Conservation (phyloP, 2,329 filamentous ascomycete species). For the Paraconiothyrium brasiliense region DNA sequence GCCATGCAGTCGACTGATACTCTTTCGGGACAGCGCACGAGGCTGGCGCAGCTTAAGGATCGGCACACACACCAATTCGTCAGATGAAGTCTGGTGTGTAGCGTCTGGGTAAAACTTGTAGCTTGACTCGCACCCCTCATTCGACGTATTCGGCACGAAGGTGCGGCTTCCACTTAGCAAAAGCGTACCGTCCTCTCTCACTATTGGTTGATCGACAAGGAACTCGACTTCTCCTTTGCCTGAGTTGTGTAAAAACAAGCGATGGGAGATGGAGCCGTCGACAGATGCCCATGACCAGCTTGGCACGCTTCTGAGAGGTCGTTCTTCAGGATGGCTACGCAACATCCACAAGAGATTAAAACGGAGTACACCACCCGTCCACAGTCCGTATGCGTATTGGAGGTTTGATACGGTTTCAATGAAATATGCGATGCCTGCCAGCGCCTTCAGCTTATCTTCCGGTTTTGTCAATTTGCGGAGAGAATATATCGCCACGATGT, state of each 20-base stretch:
- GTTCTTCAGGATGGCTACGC: background rate
- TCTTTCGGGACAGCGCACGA: background rate
- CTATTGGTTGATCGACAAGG: background rate
- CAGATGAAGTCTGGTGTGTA: background rate
- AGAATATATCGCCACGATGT: background rate
- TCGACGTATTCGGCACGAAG: background rate
- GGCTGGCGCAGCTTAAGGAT: background rate
- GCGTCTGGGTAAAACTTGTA: background rate
- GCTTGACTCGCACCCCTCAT: background rate
- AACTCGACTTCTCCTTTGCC: background rate
- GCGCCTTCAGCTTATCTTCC: background rate
- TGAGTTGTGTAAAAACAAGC: background rate
- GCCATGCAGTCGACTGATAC: background rate
- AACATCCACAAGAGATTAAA: background rate
- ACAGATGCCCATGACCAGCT: background rate
- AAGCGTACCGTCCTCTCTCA: background rate
- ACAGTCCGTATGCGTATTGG: background rate
- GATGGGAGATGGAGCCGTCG: background rate
- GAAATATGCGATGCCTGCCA: background rate
- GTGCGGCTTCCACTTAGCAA: background rate
- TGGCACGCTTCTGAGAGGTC: background rate
- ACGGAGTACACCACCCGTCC: background rate
- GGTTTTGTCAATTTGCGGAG: background rate
- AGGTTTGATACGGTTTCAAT: background rate
- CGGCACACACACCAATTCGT: background rate